These are phyloP conservation scores for Saturnispora serradocipensis DNA, from an alignment of 805 yeast genomes.

Conservation along the genomic window DNA sequence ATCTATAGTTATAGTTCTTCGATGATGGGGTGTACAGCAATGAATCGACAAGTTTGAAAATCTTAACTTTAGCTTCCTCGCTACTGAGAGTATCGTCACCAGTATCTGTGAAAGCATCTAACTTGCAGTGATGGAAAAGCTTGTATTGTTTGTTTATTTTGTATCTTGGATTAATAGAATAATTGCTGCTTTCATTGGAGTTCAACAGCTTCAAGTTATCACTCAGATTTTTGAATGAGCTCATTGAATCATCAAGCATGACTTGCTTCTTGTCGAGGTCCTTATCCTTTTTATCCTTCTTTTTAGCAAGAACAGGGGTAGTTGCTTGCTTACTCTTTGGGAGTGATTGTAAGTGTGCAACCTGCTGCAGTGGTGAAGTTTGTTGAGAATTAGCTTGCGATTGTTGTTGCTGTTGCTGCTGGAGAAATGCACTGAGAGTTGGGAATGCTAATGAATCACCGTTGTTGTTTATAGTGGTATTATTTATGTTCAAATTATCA, in stretches of 20 bases:
- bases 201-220: constrained; percentile 23
- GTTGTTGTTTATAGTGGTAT: constrained; percentile 2
- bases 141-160: constrained; percentile 6
- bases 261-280: constrained; percentile 17
- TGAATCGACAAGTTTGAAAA: constrained; percentile 24
- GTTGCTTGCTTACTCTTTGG: constrained; percentile 9
- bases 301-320: constrained; percentile 9
- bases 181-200: constrained; percentile 17
- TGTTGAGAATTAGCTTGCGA: constrained; percentile 13
- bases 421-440: constrained; percentile 30
- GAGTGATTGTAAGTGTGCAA: constrained; percentile 22
- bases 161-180: constrained; percentile 21
- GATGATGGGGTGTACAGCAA: constrained; percentile 26
- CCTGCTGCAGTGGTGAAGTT: constrained; percentile 19
- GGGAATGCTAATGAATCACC: constrained; percentile 38
- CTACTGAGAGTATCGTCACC: constrained; percentile 9
- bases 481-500: background rate
- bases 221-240: constrained; percentile 20
- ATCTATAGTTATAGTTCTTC: constrained; percentile 24
- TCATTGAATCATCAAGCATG: constrained; percentile 18
- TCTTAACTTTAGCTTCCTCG: constrained; percentile 18
- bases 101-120: constrained; percentile 12
- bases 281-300: constrained; percentile 23
- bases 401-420: constrained; percentile 14
- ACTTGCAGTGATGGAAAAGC: constrained; percentile 20